Conservation (phyloP, 2,329 filamentous ascomycete species). For the Colletotrichum somersetense region DNA sequence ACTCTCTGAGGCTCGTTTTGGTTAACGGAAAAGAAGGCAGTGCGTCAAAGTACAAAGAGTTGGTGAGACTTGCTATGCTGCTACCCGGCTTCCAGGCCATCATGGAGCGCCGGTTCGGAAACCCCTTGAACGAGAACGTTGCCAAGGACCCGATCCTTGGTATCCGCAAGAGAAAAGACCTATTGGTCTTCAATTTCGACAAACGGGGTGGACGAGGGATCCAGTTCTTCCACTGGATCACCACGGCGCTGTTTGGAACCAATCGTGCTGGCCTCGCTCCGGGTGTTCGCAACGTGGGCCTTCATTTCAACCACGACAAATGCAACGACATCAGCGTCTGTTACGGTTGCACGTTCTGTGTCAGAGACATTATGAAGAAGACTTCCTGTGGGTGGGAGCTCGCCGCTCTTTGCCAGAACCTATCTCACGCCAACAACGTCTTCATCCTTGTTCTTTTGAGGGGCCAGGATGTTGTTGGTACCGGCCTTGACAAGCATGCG, state of each 20-base stretch:
- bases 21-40: background rate
- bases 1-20: background rate
- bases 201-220: rapidly evolving
- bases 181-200: background rate
- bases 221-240: background rate
- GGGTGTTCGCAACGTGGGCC: background rate
- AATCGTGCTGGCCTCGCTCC: background rate
- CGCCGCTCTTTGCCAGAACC: background rate
- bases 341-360: background rate
- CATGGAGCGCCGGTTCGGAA: background rate
- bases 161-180: background rate
- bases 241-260: rapidly evolving
- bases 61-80: background rate
- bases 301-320: background rate
- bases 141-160: background rate
- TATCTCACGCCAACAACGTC: background rate
- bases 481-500: background rate
- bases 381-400: background rate
- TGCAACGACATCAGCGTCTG: background rate
- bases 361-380: rapidly evolving
- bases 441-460: background rate
- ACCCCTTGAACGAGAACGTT: background rate
- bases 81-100: background rate
- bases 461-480: background rate
- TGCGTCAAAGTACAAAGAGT: background rate